Evolutionary conservation across 2,329 filamentous ascomycete species (phyloP).

Genomic region (Onygena corvina): DNA sequence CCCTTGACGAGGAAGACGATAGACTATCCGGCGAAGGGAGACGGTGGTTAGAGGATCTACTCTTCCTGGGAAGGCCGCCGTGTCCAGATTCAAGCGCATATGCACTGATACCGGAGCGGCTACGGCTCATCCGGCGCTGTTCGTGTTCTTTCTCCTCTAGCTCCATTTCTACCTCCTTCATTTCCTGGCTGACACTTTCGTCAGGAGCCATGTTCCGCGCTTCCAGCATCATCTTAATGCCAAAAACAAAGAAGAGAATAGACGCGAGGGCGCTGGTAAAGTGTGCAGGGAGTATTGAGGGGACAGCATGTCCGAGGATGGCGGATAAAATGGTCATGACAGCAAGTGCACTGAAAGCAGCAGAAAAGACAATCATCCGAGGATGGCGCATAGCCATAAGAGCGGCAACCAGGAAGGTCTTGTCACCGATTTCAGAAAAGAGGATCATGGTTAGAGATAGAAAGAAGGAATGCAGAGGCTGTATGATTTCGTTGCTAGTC

Average conservation of each 20-base stretch:
- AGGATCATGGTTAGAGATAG: constrained; percentile 96
- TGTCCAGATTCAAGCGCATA: constrained; percentile 73
- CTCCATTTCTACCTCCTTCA: constrained; percentile 93
- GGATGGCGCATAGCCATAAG: constrained; percentile 99
- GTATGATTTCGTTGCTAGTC: constrained; percentile 44
- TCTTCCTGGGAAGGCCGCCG: constrained; percentile 48
- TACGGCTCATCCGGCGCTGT: constrained; percentile 53
- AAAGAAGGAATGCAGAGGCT: constrained; percentile 74
- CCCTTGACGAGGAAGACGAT: constrained; percentile 60
- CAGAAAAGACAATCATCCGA: constrained; percentile 81
- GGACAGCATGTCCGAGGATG: constrained; percentile 81
- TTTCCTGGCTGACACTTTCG: constrained; percentile 88
- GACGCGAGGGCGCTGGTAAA: constrained; percentile 81
- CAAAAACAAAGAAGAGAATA: constrained; percentile 78
- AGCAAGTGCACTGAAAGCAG: constrained; percentile 81
- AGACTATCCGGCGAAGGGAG: constrained; percentile 71
- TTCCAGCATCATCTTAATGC: constrained; percentile 69
- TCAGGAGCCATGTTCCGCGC: constrained; percentile 79
- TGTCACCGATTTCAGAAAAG: constrained; percentile 93
- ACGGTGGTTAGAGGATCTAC: constrained; percentile 56
- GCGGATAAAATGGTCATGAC: constrained; percentile 94
- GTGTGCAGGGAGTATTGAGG: constrained; percentile 77
- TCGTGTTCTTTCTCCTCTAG: constrained; percentile 83
- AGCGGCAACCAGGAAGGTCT: constrained; percentile 92
- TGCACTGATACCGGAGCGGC: constrained; percentile 57